Conservation (phyloP, 306 rosid genomes). For the Argentina anserina region DNA sequence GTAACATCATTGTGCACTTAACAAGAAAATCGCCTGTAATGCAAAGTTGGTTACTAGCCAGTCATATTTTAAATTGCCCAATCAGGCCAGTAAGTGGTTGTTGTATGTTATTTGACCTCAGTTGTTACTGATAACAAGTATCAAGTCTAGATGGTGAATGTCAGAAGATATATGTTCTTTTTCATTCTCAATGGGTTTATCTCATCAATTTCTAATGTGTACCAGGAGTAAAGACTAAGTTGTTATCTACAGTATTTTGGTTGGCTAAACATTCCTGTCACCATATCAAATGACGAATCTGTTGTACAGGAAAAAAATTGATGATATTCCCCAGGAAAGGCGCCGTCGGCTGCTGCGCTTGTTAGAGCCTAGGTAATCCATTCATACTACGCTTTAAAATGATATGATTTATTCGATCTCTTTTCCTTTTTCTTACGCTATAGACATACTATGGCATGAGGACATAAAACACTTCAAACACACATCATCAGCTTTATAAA, state of each 20-base stretch:
- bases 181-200: not conserved
- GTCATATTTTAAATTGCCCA: not conserved
- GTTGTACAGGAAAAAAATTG: slow-evolving; percentile 78
- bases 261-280: slow-evolving; percentile 1
- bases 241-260: not conserved
- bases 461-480: not conserved
- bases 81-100: not conserved
- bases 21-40: not conserved
- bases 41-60: not conserved
- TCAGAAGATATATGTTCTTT: not conserved
- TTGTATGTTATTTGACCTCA: not conserved
- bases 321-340: slow-evolving; percentile 76
- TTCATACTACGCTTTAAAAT: not conserved
- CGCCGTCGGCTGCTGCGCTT: slow-evolving; percentile 60
- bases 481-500: not conserved
- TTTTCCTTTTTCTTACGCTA: not conserved
- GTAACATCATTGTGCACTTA: not conserved
- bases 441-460: not conserved
- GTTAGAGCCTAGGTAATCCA: slow-evolving; percentile 59
- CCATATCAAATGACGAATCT: not conserved
- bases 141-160: not conserved
- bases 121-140: not conserved
- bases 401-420: not conserved
- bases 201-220: not conserved
- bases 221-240: not conserved